phyloP scores from a whole-genome alignment of 2,329 filamentous ascomycete species.

The Fusarium sp. region DNA sequence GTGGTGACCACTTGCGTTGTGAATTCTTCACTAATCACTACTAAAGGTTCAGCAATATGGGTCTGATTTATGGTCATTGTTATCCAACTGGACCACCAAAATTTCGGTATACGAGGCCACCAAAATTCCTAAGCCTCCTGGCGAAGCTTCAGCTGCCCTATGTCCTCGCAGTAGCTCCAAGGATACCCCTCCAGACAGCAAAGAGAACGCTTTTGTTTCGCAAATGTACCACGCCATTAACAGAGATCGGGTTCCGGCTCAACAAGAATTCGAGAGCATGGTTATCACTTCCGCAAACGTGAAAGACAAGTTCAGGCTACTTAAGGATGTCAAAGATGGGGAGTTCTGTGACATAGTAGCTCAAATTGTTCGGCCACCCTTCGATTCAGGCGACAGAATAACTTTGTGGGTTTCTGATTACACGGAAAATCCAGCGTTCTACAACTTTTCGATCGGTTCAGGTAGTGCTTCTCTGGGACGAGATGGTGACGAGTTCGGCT shows the following conservation, averaged over 20 bases:
- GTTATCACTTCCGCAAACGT: constrained; percentile 57
- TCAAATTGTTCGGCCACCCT: constrained; percentile 71
- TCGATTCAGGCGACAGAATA: constrained; percentile 58
- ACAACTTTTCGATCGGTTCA: constrained; percentile 57
- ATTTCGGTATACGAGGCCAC: constrained; percentile 59
- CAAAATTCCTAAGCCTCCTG: constrained; percentile 52
- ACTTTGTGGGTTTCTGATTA: constrained; percentile 86
- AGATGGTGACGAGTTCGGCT: constrained; percentile 69
- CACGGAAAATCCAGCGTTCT: constrained; percentile 76
- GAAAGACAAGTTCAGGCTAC: constrained; percentile 70
- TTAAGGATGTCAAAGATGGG: constrained; percentile 70
- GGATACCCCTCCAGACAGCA: constrained; percentile 34
- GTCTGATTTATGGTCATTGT: constrained; percentile 54
- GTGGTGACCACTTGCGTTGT: not conserved
- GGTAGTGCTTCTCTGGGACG: constrained; percentile 51
- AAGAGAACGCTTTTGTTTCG: constrained; percentile 61
- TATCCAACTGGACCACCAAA: constrained; percentile 58
- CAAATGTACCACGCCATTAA: constrained; percentile 60
- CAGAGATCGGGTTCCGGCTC: constrained; percentile 58
- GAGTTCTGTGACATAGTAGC: constrained; percentile 77
- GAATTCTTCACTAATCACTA: constrained; percentile 17
- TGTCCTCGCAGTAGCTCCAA: constrained; percentile 36
- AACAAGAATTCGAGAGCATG: constrained; percentile 57
- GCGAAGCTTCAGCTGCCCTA: constrained; percentile 52
- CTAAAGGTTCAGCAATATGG: constrained; percentile 58